These are phyloP conservation scores for Musa acuminata DNA, from an alignment of 176 grass and related monocot species.

Conservation along the genomic window DNA sequence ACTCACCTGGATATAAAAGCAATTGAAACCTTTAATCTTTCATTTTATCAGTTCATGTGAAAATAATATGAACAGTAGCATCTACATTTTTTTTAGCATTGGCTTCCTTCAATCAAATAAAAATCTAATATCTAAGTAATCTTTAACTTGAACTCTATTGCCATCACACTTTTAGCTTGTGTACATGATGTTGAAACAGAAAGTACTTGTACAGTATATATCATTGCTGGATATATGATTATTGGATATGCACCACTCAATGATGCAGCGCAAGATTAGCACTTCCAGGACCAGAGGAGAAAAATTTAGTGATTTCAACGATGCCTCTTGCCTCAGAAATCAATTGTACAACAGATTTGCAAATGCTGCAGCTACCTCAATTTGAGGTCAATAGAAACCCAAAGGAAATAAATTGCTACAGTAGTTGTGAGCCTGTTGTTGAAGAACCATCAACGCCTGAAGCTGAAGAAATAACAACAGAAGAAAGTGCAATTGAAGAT, in stretches of 20 bases:
- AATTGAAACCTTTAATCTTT: no score
- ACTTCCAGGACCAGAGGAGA: constrained; percentile 64
- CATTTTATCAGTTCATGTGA: no score
- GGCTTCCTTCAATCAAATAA: no score
- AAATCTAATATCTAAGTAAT: no score
- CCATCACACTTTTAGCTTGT: background rate
- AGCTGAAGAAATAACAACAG: constrained; percentile 27
- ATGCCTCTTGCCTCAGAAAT: constrained; percentile 31
- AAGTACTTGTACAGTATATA: background rate
- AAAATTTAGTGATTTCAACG: constrained; percentile 33
- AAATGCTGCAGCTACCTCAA: constrained; percentile 17
- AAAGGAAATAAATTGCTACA: constrained; percentile 12
- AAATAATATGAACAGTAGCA: no score
- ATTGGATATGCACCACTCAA: background rate
- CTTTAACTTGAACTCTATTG: background rate
- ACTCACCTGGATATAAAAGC: no score
- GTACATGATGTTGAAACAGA: background rate
- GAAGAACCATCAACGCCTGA: constrained; percentile 83
- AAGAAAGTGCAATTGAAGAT: constrained; percentile 62
- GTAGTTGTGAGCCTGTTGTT: constrained; percentile 68
- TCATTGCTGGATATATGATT: background rate
- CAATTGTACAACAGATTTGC: constrained; percentile 16
- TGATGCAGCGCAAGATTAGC: constrained; percentile 56
- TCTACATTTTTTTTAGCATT: no score
- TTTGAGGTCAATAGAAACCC: constrained; percentile 28